A percentile compares a stretch with the other conserved stretches of the same genome.
Evolutionary conservation across 495 filamentous ascomycete genomes (phyloP).

Genomic region (Trichoderma virens): DNA sequence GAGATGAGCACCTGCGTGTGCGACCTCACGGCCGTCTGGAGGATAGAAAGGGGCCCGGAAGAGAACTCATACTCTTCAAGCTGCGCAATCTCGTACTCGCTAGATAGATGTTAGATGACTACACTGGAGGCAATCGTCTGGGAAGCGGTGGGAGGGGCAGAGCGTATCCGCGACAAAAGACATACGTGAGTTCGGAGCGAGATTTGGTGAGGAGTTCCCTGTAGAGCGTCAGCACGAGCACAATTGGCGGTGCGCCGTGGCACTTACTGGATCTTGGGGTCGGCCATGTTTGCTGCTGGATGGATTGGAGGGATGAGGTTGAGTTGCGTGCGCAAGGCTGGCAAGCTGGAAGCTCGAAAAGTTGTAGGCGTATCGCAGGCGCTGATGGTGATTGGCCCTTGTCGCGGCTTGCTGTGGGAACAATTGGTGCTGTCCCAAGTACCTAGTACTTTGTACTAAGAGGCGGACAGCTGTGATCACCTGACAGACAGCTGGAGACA

Average conservation of each 20-base stretch:
- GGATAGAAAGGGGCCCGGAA: slow-evolving; percentile 78
- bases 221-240: slow-evolving; percentile 5
- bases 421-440: background rate
- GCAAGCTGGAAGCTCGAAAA: slow-evolving; percentile 12
- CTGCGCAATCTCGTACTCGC: slow-evolving; percentile 81
- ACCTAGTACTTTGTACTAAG: background rate
- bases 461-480: background rate
- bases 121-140: no score
- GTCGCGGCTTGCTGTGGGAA: background rate
- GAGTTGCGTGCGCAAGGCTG: slow-evolving; percentile 18
- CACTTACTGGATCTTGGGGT: slow-evolving; percentile 71
- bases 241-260: background rate
- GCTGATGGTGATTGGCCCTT: slow-evolving; percentile 4
- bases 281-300: slow-evolving; percentile 52
- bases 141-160: slow-evolving; percentile 11
- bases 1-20: slow-evolving; percentile 88
- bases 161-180: slow-evolving; percentile 15
- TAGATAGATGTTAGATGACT: slow-evolving; percentile 21
- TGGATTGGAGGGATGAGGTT: slow-evolving; percentile 10
- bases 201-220: slow-evolving; percentile 79
- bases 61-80: slow-evolving; percentile 89
- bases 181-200: slow-evolving; percentile 72
- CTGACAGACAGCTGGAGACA: background rate
- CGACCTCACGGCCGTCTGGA: slow-evolving; percentile 81
- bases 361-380: slow-evolving; percentile 5